phyloP scores from a whole-genome alignment of 2,329 filamentous ascomycete genomes.

The Daldinia sp. region DNA sequence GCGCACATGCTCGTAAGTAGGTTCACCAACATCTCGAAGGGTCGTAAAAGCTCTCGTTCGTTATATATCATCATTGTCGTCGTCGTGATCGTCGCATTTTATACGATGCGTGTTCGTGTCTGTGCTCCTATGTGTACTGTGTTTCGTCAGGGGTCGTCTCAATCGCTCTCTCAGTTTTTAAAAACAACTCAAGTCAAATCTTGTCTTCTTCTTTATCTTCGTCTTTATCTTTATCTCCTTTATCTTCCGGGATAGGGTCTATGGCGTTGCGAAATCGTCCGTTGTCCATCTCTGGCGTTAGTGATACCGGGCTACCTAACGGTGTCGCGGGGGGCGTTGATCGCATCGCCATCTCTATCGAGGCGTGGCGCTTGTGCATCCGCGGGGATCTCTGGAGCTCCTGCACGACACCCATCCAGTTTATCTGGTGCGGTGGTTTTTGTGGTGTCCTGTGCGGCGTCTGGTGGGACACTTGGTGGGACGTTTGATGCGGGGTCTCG shows the following conservation, averaged over 20 bases:
- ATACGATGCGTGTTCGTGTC: neutral
- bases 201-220: conserved; percentile 2
- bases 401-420: conserved; percentile 73
- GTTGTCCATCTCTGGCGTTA: conserved; percentile 36
- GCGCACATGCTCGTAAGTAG: conserved; percentile 36
- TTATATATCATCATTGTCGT: conserved; percentile 22
- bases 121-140: conserved; percentile 3
- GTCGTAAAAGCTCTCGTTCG: conserved; percentile 33
- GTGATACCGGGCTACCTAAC: conserved; percentile 41
- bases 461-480: conserved; percentile 7
- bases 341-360: conserved; percentile 69
- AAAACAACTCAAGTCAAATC: neutral
- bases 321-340: conserved; percentile 53
- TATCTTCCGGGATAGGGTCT: conserved; percentile 32
- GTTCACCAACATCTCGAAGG: conserved; percentile 22
- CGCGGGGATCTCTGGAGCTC: conserved; percentile 72
- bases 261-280: conserved; percentile 31
- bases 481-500: conserved; percentile 13
- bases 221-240: neutral
- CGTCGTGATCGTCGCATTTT: neutral
- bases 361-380: conserved; percentile 72
- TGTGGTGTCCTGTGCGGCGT: conserved; percentile 10
- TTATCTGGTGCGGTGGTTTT: conserved; percentile 59
- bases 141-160: conserved; percentile 33
- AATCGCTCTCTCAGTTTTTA: conserved; percentile 1